Base-by-base conservation (phyloP, 2,329 filamentous ascomycete genomes). In the Dendrostoma leiphaemia region DNA sequence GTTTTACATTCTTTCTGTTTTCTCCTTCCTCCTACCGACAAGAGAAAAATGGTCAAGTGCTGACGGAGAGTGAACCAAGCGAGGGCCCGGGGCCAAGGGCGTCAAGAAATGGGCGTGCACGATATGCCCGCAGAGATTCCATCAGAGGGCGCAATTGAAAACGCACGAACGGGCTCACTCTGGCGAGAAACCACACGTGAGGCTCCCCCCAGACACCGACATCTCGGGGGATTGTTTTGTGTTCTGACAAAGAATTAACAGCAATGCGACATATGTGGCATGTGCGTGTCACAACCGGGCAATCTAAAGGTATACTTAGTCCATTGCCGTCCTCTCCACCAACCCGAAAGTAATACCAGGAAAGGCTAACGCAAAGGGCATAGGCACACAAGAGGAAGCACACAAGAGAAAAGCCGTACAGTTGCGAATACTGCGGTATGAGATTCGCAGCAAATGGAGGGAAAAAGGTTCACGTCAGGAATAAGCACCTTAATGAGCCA, bases 161-260 rank as follows among this genome's bases (percentile, higher is more conserved):
- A 97, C 95, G 46, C 94, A 99, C 69, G 85, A 83, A 43, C 82
- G 92, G 60, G 87, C 89, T 4, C 94, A 99, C 70, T 96, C 90
- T 2, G 94, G 94, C 15, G 85, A 89, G 51, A 94, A 91, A 68
- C 93, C 93, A 57, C 97, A 93, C 68, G 88, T 96, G 75, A 78
- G 90, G 13, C n/a, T 29, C 2, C 13, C 4, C 37, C 10, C 19
- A 12, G 4, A 15, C 31, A 6, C 13, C 31, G n/a, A 19, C 8
- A 26, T 34, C 15, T 9, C 19, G 17, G n/a, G 5, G 3, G 8
- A 19, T 10, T 17, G 3, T 1, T 6, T 19, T 38, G 6, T 6
- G 2, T 5, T 21, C 44, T 56, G 15, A 53, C 17, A 19, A 6
- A 9, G 32, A 5, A 15, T 76, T 41, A 2, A 44, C 9, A 10